Evolutionary conservation across 1,139 yeast species (phyloP), one percentile per base, ranked within the genome.

Genomic region (Magnusiomyces tetraspermus): DNA sequence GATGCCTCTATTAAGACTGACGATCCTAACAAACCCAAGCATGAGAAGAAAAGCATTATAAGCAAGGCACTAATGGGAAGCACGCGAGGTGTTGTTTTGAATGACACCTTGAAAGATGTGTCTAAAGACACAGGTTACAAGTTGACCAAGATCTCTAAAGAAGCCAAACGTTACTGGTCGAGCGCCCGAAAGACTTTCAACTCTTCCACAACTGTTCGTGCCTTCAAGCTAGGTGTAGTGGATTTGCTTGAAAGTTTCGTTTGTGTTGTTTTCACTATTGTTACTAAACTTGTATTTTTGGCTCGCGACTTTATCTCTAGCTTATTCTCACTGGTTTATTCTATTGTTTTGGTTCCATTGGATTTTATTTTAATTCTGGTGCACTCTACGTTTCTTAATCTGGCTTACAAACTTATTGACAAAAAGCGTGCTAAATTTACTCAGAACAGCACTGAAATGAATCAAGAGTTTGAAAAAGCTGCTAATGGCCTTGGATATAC

Each of bases 281-380:
- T 56, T 17, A 56, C 59, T 33, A 61, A 62, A 47, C 3, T 46
- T 17, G 48, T 59, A 21, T 63, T 63, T 46, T 42, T 52, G 10
- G 33, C 46, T 10, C 50, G 66, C 17, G 66, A 63, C 44, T 41
- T 46, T 13, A 22, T 56, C 1, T 55, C 57, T 2, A 31, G 51
- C n/a, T 31, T 26, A 15, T 26, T 59, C 24, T 57, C 57, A 42
- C 33, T 51, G 11, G 23, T 54, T 4, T 58, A 54, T 45, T 43
- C 54, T 15, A 40, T 54, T 0, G 15, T 59, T 4, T 55, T 63
- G 44, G 43, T 56, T 3, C 65, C 65, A 2, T 33, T 63, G 22
- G 66, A 63, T 40, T 41, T 57, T 21, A 22, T 56, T 13, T 52
- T 62, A 10, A 45, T 55, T 19, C 33, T 52, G 3, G 24, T 53